A percentile compares a stretch with the other conserved stretches of the same genome.
These are phyloP conservation scores for Metroxylon sagu DNA, from an alignment of 176 grass and related monocot species.

Conservation along the genomic window DNA sequence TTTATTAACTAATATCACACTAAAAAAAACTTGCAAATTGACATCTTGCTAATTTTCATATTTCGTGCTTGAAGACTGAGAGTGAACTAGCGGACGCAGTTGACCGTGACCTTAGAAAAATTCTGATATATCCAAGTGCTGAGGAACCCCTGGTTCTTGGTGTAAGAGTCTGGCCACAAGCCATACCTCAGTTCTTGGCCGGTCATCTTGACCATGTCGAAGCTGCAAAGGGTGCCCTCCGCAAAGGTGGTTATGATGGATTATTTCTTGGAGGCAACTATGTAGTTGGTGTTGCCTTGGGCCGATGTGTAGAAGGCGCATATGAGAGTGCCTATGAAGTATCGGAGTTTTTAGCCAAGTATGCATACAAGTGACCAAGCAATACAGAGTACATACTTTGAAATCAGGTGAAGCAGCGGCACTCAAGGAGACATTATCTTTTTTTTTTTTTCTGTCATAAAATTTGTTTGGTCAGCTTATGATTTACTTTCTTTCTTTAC, in stretches of 20 bases:
- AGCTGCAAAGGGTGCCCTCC: conserved; percentile 44
- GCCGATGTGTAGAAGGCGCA: conserved; percentile 73
- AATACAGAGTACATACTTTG: no score
- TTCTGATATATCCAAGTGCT: conserved; percentile 70
- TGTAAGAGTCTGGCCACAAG: conserved; percentile 76
- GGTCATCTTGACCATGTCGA: conserved; percentile 79
- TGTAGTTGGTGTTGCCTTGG: conserved; percentile 75
- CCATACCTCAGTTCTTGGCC: conserved; percentile 85
- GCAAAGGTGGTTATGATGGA: conserved; percentile 31
- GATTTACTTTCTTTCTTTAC: no score
- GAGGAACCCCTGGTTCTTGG: conserved; percentile 53
- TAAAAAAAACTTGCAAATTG: no score
- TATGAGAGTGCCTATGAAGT: conserved; percentile 60
- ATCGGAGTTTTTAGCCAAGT: conserved; percentile 62
- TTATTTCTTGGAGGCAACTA: conserved; percentile 91
- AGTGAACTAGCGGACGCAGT: conserved; percentile 79
- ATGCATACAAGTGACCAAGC: conserved; percentile 12
- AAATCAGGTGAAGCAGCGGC: no score
- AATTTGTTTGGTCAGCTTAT: no score
- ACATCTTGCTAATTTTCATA: background rate
- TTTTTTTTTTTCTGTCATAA: no score
- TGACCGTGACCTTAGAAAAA: conserved; percentile 74
- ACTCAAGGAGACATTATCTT: no score
- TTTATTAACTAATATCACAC: no score
- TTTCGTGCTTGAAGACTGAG: conserved; percentile 35